Percentiles rank a stretch among this genome's conserved stretches.
Conservation (phyloP, 805 yeast genomes). For the Groenewaldozyma salmanticensis region DNA sequence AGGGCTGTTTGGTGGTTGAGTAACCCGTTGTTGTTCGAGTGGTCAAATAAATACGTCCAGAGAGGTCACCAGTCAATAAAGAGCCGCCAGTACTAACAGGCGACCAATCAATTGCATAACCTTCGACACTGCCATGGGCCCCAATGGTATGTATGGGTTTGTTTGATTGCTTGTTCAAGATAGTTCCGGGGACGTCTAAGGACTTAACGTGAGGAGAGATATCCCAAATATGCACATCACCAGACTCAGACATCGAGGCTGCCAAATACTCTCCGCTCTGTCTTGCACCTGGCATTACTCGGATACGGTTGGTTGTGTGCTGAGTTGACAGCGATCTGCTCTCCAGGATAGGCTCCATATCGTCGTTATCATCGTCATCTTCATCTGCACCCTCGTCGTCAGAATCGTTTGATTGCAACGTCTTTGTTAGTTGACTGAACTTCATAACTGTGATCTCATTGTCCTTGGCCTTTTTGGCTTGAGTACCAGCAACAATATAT, state of each 20-base stretch:
- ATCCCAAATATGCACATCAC: slow-evolving; percentile 83
- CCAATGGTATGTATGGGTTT: slow-evolving; percentile 75
- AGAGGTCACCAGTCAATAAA: slow-evolving; percentile 77
- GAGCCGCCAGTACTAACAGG: slow-evolving; percentile 74
- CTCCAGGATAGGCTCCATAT: slow-evolving; percentile 79
- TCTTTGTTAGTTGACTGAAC: slow-evolving; percentile 70
- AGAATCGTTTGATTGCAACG: slow-evolving; percentile 67
- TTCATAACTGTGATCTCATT: slow-evolving; percentile 83
- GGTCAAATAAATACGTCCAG: slow-evolving; percentile 76
- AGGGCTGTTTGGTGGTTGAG: slow-evolving; percentile 81
- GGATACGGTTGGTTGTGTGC: slow-evolving; percentile 80
- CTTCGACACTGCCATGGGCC: slow-evolving; percentile 91
- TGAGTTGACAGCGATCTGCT: slow-evolving; percentile 67
- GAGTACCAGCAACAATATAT: slow-evolving; percentile 85
- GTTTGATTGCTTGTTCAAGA: slow-evolving; percentile 66
- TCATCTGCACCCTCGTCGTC: slow-evolving; percentile 67
- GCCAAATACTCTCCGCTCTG: slow-evolving; percentile 72
- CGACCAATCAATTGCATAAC: slow-evolving; percentile 96
- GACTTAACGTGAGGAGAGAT: slow-evolving; percentile 69
- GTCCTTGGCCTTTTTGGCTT: slow-evolving; percentile 77
- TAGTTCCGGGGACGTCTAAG: slow-evolving; percentile 79
- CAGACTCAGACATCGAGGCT: slow-evolving; percentile 82
- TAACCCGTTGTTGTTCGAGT: slow-evolving; percentile 63
- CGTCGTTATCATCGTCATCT: slow-evolving; percentile 63
- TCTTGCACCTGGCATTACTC: slow-evolving; percentile 70